phyloP scores from a whole-genome alignment of 768 basidiomycete species.

The Mycena chlorophos region DNA sequence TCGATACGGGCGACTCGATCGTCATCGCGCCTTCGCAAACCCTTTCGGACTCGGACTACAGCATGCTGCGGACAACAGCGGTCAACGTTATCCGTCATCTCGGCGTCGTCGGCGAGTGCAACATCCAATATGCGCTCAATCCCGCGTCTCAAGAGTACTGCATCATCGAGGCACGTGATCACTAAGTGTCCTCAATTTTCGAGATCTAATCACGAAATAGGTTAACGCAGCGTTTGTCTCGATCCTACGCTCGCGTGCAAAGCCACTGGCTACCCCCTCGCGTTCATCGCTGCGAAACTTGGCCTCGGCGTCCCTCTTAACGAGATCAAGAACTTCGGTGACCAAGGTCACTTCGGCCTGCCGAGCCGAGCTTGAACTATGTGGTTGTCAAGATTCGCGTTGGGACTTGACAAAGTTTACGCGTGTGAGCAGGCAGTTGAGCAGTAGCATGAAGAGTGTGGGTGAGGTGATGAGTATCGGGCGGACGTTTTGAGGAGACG shows the following conservation, averaged over 20 bases:
- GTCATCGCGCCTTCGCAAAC: too few relatives aligned
- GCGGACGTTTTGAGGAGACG: slow-evolving; percentile 96
- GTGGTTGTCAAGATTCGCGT: slow-evolving; percentile 98
- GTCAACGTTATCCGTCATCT: too few relatives aligned
- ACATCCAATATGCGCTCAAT: slow-evolving; percentile 98
- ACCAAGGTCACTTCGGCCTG: slow-evolving; percentile 96
- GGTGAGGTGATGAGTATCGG: too few relatives aligned
- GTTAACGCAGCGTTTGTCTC: slow-evolving; percentile 95
- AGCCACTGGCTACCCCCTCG: too few relatives aligned
- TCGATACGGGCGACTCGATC: slow-evolving; percentile 98
- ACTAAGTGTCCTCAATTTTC: slow-evolving; percentile 9
- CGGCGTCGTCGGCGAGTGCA: slow-evolving; percentile 99
- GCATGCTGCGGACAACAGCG: too few relatives aligned
- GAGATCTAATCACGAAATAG: slow-evolving; percentile 26
- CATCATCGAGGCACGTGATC: slow-evolving; percentile 96
- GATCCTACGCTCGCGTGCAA: slow-evolving; percentile 98
- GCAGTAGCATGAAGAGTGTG: too few relatives aligned
- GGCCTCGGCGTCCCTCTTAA: slow-evolving; percentile 96
- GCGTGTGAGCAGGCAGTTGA: too few relatives aligned
- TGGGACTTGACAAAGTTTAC: too few relatives aligned
- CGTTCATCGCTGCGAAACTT: too few relatives aligned
- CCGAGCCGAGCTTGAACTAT: slow-evolving; percentile 95
- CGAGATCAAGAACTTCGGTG: slow-evolving; percentile 96
- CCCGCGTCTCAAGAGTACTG: slow-evolving; percentile 95
- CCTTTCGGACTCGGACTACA: too few relatives aligned